Conservation (phyloP, 495 filamentous ascomycete species). For the Aspergillus taichungensis region DNA sequence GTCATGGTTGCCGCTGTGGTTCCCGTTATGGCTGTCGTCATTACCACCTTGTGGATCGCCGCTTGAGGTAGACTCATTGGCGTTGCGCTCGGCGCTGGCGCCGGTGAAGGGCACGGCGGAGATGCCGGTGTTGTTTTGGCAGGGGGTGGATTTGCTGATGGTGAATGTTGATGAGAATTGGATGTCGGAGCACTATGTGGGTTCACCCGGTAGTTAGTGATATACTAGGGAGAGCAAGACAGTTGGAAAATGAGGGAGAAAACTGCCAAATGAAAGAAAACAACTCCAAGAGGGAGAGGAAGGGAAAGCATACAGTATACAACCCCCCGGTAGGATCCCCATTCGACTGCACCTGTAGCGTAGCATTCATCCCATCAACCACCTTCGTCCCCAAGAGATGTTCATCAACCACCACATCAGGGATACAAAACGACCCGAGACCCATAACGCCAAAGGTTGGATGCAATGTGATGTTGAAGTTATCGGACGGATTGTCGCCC, state of each 20-base stretch:
- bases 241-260: not conserved
- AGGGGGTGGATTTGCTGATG: constrained; percentile 27
- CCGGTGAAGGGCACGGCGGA: constrained; percentile 23
- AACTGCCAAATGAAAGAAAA: not conserved
- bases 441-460: constrained; percentile 43
- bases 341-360: constrained; percentile 52
- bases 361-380: constrained; percentile 49
- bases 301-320: constrained; percentile 38
- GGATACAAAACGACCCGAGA: constrained; percentile 49
- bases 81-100: constrained; percentile 22
- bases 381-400: constrained; percentile 23
- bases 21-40: not conserved
- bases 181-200: constrained; percentile 51
- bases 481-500: constrained; percentile 40
- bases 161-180: constrained; percentile 36
- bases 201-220: too few relatives aligned
- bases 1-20: not conserved
- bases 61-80: constrained; percentile 26
- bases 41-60: constrained; percentile 19
- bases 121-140: constrained; percentile 46
- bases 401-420: constrained; percentile 29
- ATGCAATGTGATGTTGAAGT: constrained; percentile 48
- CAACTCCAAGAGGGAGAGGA: not conserved
- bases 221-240: not conserved
- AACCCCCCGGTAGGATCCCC: constrained; percentile 44